These are phyloP conservation scores for Puccinia polysora DNA, from an alignment of 1,284 basidiomycete genomes.

Conservation along the genomic window DNA sequence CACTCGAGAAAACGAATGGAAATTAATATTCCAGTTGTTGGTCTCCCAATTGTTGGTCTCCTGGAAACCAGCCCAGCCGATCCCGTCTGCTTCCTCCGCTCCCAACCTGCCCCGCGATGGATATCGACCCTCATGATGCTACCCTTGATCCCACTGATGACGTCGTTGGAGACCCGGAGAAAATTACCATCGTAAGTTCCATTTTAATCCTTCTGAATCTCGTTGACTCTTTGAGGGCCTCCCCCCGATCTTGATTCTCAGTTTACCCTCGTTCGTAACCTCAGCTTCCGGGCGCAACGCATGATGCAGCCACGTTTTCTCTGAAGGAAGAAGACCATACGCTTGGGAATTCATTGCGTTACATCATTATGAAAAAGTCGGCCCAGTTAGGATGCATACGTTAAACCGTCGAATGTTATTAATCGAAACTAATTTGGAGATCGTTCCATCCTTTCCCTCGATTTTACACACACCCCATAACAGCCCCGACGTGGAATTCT, in stretches of 20 bases:
- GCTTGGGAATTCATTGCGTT: constrained; percentile 53
- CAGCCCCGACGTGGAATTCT: constrained; percentile 53
- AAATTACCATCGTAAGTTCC: constrained; percentile 36
- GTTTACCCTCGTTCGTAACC: background rate
- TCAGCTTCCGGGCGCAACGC: constrained; percentile 30
- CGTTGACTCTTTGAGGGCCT: background rate
- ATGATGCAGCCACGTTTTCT: constrained; percentile 51
- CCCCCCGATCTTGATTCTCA: background rate
- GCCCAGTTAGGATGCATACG: background rate
- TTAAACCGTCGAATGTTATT: background rate
- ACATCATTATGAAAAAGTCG: constrained; percentile 55
- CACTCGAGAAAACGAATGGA: no score
- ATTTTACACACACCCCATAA: background rate
- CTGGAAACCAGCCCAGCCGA: no score
- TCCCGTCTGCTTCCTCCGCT: no score
- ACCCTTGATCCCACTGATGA: background rate
- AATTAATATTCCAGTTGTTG: no score
- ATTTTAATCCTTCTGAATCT: background rate
- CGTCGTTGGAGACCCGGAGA: constrained; percentile 15
- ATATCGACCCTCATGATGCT: background rate
- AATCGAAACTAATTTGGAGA: background rate
- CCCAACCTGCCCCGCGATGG: no score
- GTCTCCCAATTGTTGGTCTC: no score
- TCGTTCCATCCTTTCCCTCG: background rate
- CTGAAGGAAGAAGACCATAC: constrained; percentile 54